A percentile compares a stretch with the other conserved stretches of the same genome.
Conservation (phyloP, 1,284 basidiomycete species). For the Cryptococcus jaspeensis region DNA sequence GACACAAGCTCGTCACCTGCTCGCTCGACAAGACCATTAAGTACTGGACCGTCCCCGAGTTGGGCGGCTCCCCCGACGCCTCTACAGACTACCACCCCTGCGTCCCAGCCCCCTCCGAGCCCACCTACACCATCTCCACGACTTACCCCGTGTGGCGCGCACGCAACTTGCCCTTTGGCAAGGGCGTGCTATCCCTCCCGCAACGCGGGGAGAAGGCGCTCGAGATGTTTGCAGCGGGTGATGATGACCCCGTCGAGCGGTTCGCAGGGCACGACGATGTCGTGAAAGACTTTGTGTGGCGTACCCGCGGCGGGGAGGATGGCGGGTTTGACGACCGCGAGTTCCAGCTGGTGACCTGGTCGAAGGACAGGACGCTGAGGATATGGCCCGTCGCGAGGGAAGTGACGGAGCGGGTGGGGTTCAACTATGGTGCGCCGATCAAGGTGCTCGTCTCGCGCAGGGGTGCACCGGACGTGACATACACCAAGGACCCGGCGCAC, state of each 20-base stretch:
- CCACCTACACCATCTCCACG: constrained; percentile 66
- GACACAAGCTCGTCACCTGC: constrained; percentile 83
- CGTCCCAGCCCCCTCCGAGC: constrained; percentile 46
- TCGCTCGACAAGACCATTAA: constrained; percentile 91
- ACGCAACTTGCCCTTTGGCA: constrained; percentile 86
- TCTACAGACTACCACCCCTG: constrained; percentile 26
- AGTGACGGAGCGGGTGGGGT: constrained; percentile 53
- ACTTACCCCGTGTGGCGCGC: constrained; percentile 93
- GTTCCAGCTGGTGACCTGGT: constrained; percentile 96
- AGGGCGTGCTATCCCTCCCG: constrained; percentile 82
- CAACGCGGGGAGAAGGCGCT: constrained; percentile 82
- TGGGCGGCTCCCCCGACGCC: constrained; percentile 19
- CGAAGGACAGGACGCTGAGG: constrained; percentile 85
- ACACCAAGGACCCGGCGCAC: constrained; percentile 27
- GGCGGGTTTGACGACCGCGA: constrained; percentile 61
- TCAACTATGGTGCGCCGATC: constrained; percentile 55
- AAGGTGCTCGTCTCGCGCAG: constrained; percentile 55
- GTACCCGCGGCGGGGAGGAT: constrained; percentile 60
- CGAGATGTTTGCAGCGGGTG: constrained; percentile 69
- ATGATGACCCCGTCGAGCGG: constrained; percentile 57
- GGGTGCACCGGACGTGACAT: constrained; percentile 48
- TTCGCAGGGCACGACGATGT: constrained; percentile 91
- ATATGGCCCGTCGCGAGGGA: constrained; percentile 85
- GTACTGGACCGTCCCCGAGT: constrained; percentile 62
- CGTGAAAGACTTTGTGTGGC: constrained; percentile 98